phyloP scores from a whole-genome alignment of 2,329 filamentous ascomycete genomes.

The Ascosphaera acerosa region DNA sequence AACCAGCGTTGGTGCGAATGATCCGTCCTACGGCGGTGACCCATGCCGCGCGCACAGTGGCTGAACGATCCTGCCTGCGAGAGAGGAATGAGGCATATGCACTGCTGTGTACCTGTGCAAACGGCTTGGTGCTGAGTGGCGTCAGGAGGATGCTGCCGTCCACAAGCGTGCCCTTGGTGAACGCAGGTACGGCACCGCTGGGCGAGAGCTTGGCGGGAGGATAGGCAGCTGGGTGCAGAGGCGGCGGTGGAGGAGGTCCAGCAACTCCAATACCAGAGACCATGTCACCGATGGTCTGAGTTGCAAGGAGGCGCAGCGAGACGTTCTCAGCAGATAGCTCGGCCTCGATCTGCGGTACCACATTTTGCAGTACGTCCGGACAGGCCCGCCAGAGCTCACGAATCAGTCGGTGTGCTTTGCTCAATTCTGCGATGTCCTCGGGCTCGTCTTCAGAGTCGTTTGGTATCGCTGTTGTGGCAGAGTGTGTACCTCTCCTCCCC shows the following conservation, averaged over 20 bases:
- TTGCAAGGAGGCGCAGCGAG: conserved; percentile 63
- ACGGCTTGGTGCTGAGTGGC: conserved; percentile 69
- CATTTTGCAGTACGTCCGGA: conserved; percentile 68
- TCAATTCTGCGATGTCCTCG: conserved; percentile 63
- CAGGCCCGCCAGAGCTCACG: conserved; percentile 85
- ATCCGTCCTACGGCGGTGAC: conserved; percentile 64
- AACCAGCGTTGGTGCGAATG: conserved; percentile 70
- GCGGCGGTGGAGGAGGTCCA: conserved; percentile 47
- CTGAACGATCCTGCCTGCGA: conserved; percentile 64
- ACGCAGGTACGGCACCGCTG: not conserved
- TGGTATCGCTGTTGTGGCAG: conserved; percentile 19
- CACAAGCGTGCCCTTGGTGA: conserved; percentile 5
- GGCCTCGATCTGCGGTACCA: conserved; percentile 78
- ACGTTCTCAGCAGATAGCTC: conserved; percentile 79
- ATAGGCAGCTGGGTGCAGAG: conserved; percentile 59
- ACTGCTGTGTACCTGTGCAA: conserved; percentile 52
- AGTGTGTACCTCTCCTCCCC: conserved; percentile 15
- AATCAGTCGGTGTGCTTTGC: conserved; percentile 70
- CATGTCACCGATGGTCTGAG: conserved; percentile 87
- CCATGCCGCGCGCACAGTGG: conserved; percentile 65
- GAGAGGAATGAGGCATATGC: conserved; percentile 69
- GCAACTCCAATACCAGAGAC: conserved; percentile 81
- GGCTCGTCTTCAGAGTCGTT: conserved; percentile 45
- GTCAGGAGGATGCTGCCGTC: conserved; percentile 41
- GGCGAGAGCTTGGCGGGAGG: conserved; percentile 28